A percentile compares a stretch with the other conserved stretches of the same genome.
Conservation (phyloP, 2,329 filamentous ascomycete species). For the Colletotrichum orbiculare region DNA sequence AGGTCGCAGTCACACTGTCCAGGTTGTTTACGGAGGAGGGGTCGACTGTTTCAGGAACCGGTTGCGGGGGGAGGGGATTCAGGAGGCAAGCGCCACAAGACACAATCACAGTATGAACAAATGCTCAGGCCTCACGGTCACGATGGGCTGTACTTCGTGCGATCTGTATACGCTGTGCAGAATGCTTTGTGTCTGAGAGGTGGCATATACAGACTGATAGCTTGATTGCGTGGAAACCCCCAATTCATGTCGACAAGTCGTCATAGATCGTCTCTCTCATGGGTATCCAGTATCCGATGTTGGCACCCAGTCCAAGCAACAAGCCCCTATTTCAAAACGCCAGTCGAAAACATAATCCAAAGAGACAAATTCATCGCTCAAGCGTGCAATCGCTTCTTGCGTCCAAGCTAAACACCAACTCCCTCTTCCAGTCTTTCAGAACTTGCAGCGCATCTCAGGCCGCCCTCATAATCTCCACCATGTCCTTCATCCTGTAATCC, state of each 20-base stretch:
- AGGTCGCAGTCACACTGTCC: no score
- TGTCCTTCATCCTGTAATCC: conserved; percentile 72
- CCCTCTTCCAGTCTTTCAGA: conserved; percentile 8
- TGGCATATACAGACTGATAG: no score
- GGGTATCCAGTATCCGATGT: conserved; percentile 35
- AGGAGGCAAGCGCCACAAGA: no score
- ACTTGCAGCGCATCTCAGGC: conserved; percentile 13
- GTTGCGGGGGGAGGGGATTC: conserved; percentile 2
- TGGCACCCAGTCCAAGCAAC: conserved; percentile 19
- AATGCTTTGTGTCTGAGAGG: no score
- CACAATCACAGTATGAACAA: no score
- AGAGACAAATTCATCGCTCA: neutral
- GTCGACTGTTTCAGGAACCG: conserved; percentile 30
- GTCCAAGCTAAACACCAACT: conserved; percentile 1
- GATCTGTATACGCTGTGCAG: no score
- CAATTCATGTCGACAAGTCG: neutral
- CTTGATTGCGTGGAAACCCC: no score
- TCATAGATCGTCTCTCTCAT: conserved; percentile 32
- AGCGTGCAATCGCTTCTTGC: neutral
- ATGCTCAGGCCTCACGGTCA: no score
- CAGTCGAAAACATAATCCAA: conserved; percentile 1
- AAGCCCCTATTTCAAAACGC: conserved; percentile 18
- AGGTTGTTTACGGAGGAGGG: conserved; percentile 19
- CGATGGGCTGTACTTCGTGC: no score
- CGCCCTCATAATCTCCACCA: conserved; percentile 63